These are phyloP conservation scores for Leccinum incarnatum DNA, from an alignment of 768 basidiomycete species.

Conservation along the genomic window DNA sequence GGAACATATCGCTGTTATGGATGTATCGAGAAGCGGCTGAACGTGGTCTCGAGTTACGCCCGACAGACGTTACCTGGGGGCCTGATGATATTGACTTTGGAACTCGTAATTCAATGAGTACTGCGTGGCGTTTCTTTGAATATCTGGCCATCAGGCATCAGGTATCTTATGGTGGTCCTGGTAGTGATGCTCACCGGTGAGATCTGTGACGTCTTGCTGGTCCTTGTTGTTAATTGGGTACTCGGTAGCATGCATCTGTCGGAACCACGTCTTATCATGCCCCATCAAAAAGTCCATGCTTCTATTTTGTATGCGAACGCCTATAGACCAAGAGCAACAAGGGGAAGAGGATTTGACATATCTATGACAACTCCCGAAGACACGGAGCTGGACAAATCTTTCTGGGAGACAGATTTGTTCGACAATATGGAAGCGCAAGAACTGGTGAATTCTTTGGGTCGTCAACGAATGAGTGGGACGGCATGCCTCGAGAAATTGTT, in stretches of 20 bases:
- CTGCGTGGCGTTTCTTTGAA: neutral
- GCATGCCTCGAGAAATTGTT: neutral
- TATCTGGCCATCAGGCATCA: neutral
- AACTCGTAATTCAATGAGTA: neutral
- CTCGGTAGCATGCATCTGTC: neutral
- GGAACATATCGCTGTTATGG: neutral
- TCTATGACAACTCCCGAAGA: neutral
- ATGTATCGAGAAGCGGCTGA: neutral
- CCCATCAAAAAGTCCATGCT: neutral
- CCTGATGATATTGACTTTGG: neutral
- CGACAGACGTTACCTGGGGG: neutral
- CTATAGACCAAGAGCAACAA: neutral
- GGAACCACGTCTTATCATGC: neutral
- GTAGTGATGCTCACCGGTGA: neutral
- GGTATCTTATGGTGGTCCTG: neutral
- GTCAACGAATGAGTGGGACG: neutral
- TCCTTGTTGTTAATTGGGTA: neutral
- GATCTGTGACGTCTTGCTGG: neutral
- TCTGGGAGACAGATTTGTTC: neutral
- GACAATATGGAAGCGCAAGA: neutral
- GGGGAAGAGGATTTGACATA: neutral
- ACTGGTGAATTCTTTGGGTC: neutral
- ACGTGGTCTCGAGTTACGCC: neutral
- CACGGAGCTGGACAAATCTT: neutral
- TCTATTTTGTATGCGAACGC: neutral